phyloP scores from a whole-genome alignment of 805 yeast genomes.

The Ogataea minuta region DNA sequence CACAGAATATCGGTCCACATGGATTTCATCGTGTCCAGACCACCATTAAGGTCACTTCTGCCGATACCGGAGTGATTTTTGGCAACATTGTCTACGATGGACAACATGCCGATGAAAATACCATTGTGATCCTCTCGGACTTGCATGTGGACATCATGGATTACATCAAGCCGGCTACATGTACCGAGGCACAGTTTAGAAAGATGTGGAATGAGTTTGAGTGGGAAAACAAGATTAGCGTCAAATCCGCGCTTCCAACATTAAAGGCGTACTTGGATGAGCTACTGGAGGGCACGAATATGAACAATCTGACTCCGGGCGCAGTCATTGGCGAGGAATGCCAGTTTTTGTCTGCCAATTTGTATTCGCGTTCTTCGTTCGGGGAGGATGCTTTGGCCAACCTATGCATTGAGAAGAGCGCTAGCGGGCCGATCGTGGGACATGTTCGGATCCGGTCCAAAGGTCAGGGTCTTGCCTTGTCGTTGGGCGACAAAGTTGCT shows the following conservation, averaged over 20 bases:
- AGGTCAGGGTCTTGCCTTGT: constrained; percentile 95
- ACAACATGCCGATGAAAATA: constrained; percentile 84
- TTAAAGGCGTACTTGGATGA: constrained; percentile 77
- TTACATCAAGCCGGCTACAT: constrained; percentile 91
- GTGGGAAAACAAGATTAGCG: constrained; percentile 97
- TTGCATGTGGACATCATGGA: constrained; percentile 97
- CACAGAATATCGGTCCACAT: constrained; percentile 94
- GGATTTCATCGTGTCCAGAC: constrained; percentile 89
- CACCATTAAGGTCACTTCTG: constrained; percentile 91
- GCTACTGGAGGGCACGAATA: constrained; percentile 80
- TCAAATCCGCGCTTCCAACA: constrained; percentile 63
- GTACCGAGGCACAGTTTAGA: constrained; percentile 87
- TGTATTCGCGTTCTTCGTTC: constrained; percentile 87
- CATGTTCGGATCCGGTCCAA: constrained; percentile 95
- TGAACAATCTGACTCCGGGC: constrained; percentile 90
- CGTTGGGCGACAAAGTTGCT: constrained; percentile 93
- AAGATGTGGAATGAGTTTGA: constrained; percentile 99
- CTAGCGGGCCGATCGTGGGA: constrained; percentile 77
- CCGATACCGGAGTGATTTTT: constrained; percentile 96
- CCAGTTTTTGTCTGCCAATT: constrained; percentile 88
- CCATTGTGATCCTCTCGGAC: constrained; percentile 89
- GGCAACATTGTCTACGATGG: constrained; percentile 98
- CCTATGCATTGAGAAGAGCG: constrained; percentile 82
- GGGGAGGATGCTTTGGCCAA: constrained; percentile 98
- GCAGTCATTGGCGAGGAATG: constrained; percentile 89